These are phyloP conservation scores for Candida chauliodis DNA, from an alignment of 805 yeast genomes.

Conservation along the genomic window DNA sequence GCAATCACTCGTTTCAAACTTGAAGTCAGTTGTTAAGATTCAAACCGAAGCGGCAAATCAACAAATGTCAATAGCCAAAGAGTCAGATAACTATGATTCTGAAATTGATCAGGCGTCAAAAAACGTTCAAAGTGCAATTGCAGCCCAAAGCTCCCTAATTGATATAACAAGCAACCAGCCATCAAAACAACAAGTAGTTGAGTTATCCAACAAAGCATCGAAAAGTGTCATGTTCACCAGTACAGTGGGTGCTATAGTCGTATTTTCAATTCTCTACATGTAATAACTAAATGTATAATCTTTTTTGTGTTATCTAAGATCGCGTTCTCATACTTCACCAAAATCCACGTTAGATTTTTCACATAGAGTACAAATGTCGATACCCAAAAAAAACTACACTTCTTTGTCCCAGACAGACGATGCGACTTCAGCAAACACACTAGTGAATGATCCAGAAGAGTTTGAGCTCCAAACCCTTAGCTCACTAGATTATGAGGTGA, in stretches of 20 bases:
- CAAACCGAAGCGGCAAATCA: slow-evolving; percentile 3
- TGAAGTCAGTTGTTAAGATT: background rate
- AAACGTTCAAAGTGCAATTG: slow-evolving; percentile 6
- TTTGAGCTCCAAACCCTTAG: slow-evolving; percentile 19
- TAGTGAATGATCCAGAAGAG: slow-evolving; percentile 7
- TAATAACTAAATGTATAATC: too few relatives aligned
- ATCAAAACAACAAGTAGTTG: background rate
- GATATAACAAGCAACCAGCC: background rate
- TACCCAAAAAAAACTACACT: slow-evolving; percentile 5
- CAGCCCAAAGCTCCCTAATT: slow-evolving; percentile 5
- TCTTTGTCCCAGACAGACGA: slow-evolving; percentile 2
- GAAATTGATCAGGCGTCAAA: slow-evolving; percentile 2
- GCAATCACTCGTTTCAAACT: slow-evolving; percentile 1
- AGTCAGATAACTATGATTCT: background rate
- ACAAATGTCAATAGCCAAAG: slow-evolving; percentile 5
- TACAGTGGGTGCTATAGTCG: background rate
- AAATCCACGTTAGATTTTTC: background rate
- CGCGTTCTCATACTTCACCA: background rate
- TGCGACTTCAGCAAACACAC: background rate
- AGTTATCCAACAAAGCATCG: slow-evolving; percentile 4
- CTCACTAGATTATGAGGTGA: slow-evolving; percentile 15
- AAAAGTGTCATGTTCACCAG: background rate
- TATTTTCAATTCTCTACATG: background rate
- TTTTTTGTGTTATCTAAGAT: background rate
- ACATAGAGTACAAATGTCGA: slow-evolving; percentile 1